Evolutionary conservation across 176 grass and related monocot species (phyloP).

Genomic region (Ananas comosus): DNA sequence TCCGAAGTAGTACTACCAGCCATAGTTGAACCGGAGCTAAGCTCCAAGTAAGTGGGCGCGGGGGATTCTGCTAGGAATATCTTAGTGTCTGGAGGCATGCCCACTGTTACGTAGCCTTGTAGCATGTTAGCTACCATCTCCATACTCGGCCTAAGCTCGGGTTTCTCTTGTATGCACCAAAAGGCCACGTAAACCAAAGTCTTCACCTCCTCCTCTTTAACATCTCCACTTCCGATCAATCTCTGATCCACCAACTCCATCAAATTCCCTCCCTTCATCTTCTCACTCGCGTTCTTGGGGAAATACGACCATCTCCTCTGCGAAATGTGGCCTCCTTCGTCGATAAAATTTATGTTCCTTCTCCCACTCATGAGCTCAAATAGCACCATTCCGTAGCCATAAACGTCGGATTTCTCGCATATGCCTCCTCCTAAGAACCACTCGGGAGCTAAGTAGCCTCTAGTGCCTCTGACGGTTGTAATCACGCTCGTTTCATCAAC

Average conservation of each 20-base stretch:
- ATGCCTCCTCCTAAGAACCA: neutral
- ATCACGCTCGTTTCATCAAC: neutral
- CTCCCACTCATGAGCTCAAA: constrained; percentile 1
- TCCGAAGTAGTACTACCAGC: neutral
- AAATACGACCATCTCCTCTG: constrained; percentile 8
- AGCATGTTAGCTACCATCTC: constrained; percentile 35
- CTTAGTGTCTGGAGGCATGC: constrained; percentile 35
- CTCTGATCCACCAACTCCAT: constrained; percentile 3
- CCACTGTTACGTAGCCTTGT: constrained; percentile 27
- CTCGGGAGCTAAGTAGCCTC: neutral
- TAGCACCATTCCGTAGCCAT: constrained; percentile 10
- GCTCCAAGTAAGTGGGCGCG: neutral
- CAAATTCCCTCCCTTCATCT: constrained; percentile 6
- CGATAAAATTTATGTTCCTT: neutral
- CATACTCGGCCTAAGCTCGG: constrained; percentile 39
- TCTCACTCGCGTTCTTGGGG: constrained; percentile 8
- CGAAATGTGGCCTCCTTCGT: neutral
- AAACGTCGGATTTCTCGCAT: constrained; percentile 5
- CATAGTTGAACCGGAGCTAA: neutral
- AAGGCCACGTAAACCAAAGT: constrained; percentile 34
- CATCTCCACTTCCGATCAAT: neutral
- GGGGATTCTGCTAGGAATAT: constrained; percentile 16
- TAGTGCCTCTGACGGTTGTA: neutral
- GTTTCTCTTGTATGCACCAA: constrained; percentile 38
- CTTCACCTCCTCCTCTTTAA: constrained; percentile 25